Percentiles rank a stretch among this genome's conserved stretches.
Evolutionary conservation across 2,329 filamentous ascomycete species (phyloP).

Genomic region (Fusarium temperatum): DNA sequence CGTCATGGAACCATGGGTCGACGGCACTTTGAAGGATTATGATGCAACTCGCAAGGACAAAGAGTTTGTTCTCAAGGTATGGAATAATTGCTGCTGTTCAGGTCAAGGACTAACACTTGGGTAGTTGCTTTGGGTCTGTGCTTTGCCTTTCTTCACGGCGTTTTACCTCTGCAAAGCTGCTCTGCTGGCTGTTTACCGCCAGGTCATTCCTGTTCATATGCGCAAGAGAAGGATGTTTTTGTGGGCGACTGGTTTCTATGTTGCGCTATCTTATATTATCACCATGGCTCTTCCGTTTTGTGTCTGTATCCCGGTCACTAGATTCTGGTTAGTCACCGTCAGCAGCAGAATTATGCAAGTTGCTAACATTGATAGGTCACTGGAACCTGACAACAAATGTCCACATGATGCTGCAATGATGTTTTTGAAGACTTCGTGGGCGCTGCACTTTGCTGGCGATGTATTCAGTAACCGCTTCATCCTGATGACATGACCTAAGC

Average conservation of each 20-base stretch:
- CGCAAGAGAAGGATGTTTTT: conserved; percentile 17
- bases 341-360: fast-evolving
- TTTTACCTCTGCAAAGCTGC: conserved; percentile 31
- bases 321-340: conserved; percentile 4
- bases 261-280: background rate
- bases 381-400: background rate
- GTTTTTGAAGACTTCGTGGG: conserved; percentile 5
- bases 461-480: background rate
- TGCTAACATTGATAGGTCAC: background rate
- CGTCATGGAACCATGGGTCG: conserved; percentile 1
- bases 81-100: fast-evolving
- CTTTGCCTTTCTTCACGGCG: conserved; percentile 17
- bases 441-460: conserved; percentile 21
- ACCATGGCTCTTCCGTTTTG: conserved; percentile 5
- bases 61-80: background rate
- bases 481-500: fast-evolving
- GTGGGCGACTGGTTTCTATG: background rate
- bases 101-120: background rate
- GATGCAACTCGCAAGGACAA: background rate
- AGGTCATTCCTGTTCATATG: conserved; percentile 23
- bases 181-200: conserved; percentile 11
- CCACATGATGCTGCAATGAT: background rate
- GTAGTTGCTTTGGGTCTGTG: conserved; percentile 19
- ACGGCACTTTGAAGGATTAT: background rate
- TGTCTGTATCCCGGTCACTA: conserved; percentile 1